Evolutionary conservation across 768 basidiomycete genomes (phyloP).

Genomic region (Boletales sp.): DNA sequence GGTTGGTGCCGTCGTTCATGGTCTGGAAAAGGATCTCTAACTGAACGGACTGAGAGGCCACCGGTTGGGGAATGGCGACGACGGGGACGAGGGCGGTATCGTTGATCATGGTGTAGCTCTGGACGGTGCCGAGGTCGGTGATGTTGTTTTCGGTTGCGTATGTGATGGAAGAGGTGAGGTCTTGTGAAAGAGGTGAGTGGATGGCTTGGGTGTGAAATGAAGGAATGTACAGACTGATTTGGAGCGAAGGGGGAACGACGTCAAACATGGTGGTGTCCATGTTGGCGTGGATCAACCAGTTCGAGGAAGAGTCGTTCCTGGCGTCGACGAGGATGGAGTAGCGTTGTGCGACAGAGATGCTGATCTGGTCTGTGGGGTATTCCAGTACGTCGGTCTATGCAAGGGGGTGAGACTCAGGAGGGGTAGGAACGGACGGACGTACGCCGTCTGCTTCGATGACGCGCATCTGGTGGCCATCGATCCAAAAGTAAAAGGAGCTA

Average conservation of each 20-base stretch:
- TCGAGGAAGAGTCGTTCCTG: constrained; percentile 75
- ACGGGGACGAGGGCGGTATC: constrained; percentile 72
- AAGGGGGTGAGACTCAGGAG: not conserved
- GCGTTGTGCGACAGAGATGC: constrained; percentile 83
- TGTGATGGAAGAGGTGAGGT: constrained; percentile 79
- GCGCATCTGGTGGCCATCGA: constrained; percentile 83
- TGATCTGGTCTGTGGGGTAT: constrained; percentile 65
- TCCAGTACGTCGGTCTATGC: constrained; percentile 74
- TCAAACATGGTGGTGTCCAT: constrained; percentile 94
- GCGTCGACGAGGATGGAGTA: constrained; percentile 93
- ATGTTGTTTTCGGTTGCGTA: constrained; percentile 56
- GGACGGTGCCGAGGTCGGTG: constrained; percentile 51
- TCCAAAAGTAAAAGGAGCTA: constrained; percentile 79
- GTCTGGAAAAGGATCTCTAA: constrained; percentile 81
- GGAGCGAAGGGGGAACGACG: constrained; percentile 61
- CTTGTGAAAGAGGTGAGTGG: constrained; percentile 32
- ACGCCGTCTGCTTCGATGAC: constrained; percentile 85
- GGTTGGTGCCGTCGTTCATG: constrained; percentile 83
- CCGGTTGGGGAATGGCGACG: constrained; percentile 44
- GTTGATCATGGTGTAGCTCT: constrained; percentile 57
- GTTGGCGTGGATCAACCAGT: constrained; percentile 90
- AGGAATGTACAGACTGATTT: constrained; percentile 63
- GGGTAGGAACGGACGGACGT: constrained; percentile 22
- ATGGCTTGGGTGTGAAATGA: not conserved
- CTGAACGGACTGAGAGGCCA: constrained; percentile 55